These are phyloP conservation scores for Fusarium multiceps DNA, from an alignment of 2,329 filamentous ascomycete species.

Conservation along the genomic window DNA sequence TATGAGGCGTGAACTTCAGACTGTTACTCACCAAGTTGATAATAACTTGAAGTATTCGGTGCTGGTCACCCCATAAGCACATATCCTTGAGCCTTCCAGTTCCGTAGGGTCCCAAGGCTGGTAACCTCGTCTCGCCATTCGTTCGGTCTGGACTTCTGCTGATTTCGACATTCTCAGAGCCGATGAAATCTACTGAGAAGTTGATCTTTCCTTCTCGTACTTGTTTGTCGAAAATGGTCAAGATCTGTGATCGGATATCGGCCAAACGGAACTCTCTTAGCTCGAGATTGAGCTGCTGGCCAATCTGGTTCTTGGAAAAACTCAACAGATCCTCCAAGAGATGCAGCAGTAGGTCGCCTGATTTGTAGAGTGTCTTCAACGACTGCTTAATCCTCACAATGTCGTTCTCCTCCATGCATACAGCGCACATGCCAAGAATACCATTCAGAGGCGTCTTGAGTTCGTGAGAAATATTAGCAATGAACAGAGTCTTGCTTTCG, in stretches of 20 bases:
- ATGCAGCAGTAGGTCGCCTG: constrained; percentile 80
- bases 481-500: constrained; percentile 96
- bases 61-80: constrained; percentile 92
- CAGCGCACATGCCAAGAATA: constrained; percentile 92
- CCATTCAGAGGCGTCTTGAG: constrained; percentile 95
- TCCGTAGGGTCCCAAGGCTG: constrained; percentile 72
- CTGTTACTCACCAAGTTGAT: constrained; percentile 94
- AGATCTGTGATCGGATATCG: constrained; percentile 85
- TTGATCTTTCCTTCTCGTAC: constrained; percentile 82
- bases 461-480: constrained; percentile 90
- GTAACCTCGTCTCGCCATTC: constrained; percentile 55
- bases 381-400: constrained; percentile 81
- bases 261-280: constrained; percentile 85
- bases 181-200: constrained; percentile 77
- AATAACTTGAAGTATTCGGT: constrained; percentile 90
- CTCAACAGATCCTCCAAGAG: constrained; percentile 89
- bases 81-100: constrained; percentile 81
- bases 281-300: constrained; percentile 82
- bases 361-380: constrained; percentile 83
- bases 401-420: constrained; percentile 93
- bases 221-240: constrained; percentile 91
- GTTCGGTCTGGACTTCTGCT: constrained; percentile 49
- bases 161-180: constrained; percentile 41
- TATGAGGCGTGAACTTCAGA: constrained; percentile 86
- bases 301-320: constrained; percentile 95